phyloP scores from a whole-genome alignment of 768 basidiomycete species.

The Candolleomyces efflorescens region DNA sequence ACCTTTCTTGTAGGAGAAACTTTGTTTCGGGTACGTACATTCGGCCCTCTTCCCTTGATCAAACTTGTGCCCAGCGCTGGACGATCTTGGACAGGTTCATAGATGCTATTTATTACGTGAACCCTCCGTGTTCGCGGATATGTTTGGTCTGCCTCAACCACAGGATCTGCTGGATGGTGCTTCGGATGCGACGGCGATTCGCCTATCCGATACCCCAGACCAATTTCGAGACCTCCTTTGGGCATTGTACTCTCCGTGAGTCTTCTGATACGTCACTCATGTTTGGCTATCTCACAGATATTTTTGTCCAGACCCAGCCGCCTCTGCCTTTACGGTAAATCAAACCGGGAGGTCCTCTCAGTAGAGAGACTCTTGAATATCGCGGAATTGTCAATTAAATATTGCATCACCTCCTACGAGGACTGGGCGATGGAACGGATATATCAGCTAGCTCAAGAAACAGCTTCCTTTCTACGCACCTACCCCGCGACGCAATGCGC shows the following conservation, averaged over 20 bases:
- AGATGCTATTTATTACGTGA: slow-evolving; percentile 38
- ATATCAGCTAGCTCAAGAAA: slow-evolving; percentile 28
- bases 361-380: slow-evolving; percentile 44
- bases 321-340: slow-evolving; percentile 21
- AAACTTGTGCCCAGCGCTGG: background rate
- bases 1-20: slow-evolving; percentile 57
- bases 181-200: slow-evolving; percentile 28
- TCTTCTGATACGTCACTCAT: slow-evolving; percentile 1
- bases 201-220: slow-evolving; percentile 36
- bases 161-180: slow-evolving; percentile 21
- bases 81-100: slow-evolving; percentile 34
- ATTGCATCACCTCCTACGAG: slow-evolving; percentile 41
- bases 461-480: slow-evolving; percentile 25
- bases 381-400: slow-evolving; percentile 43
- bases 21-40: slow-evolving; percentile 52
- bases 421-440: slow-evolving; percentile 39
- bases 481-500: slow-evolving; percentile 33
- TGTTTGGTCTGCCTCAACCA: slow-evolving; percentile 32
- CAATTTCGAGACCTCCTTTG: slow-evolving; percentile 48
- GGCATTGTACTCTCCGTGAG: slow-evolving; percentile 47
- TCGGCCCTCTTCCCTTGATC: background rate
- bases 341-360: slow-evolving; percentile 15
- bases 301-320: slow-evolving; percentile 7
- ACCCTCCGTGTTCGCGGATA: slow-evolving; percentile 38
- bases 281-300: too few species aligned